Conservation (phyloP, 495 filamentous ascomycete genomes). For the Daldinia concentrica region DNA sequence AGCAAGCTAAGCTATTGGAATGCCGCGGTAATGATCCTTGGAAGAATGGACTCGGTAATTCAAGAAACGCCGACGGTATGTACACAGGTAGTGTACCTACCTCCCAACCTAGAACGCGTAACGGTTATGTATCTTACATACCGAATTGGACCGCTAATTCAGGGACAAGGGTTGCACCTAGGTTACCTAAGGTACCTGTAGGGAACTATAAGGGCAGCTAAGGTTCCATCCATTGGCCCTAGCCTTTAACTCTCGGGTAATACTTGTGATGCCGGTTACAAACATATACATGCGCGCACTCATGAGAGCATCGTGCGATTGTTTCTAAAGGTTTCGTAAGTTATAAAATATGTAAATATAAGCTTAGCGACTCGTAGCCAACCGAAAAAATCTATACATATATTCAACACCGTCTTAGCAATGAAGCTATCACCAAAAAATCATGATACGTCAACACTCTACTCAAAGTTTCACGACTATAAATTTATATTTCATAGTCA, state of each 20-base stretch:
- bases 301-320: constrained; percentile 20
- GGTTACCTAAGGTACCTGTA: too few relatives aligned
- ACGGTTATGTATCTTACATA: too few relatives aligned
- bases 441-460: background rate
- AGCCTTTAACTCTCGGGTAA: constrained; percentile 23
- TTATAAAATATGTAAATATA: background rate
- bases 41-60: constrained; percentile 24
- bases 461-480: constrained; percentile 2
- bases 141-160: constrained; percentile 18
- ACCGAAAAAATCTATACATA: background rate
- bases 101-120: too few relatives aligned
- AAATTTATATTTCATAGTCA: constrained; percentile 13
- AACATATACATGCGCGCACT: constrained; percentile 1
- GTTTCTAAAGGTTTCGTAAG: background rate
- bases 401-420: background rate
- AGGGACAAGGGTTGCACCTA: constrained; percentile 21
- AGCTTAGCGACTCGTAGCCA: background rate
- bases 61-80: constrained; percentile 21
- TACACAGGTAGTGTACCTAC: too few relatives aligned
- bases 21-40: constrained; percentile 29
- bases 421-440: background rate
- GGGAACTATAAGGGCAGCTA: background rate
- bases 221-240: constrained; percentile 26
- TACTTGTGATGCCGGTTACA: constrained; percentile 31
- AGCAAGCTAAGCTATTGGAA: constrained; percentile 5